Base-by-base conservation (phyloP, 2,329 filamentous ascomycete species). In the Diaporthe helianthi region DNA sequence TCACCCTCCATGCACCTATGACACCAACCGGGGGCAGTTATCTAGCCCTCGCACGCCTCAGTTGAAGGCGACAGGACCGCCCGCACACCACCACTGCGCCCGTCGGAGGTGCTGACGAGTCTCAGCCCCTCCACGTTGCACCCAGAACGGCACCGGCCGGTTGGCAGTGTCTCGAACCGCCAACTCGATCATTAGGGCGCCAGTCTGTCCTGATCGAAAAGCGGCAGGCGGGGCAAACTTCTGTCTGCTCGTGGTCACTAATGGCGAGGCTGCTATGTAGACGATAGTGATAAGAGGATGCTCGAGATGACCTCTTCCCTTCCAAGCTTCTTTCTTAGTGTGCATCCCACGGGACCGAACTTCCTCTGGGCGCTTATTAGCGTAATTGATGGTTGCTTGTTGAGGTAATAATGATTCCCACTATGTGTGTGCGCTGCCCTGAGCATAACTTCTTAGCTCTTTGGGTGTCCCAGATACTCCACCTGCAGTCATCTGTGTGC, bases 121-220 rank as follows among this genome's bases (percentile, higher is more conserved):
- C 29, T 36, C 13, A 9, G 44, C 29, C 44, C 29, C 44, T 31
- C 44, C 58, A 36, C 44, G 58, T 44, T 36, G 44, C 29, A 24
- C 29, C 41, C 58, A 63, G 58, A 36, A 49, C 58, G 58, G 58
- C 58, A 63, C 58, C 58, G 58, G 58, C 58, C 58, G 44, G 44
- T 36, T 24, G 58, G 58, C 49, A 44, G 58, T 29, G 29, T 63
- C 58, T 63, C 58, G 58, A 49, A 36, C 41, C 13, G 33, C 58
- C 58, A 49, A 36, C 44, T 26, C 36, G 17, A 29, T 15, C 38
- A 47, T 19, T 41, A 61, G 41, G 41, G 58, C 58, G 26, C 58
- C 58, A 61, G 58, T n/a, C 41, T 61, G 58, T 49, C 41, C 58
- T 63, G 29, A 63, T 49, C 17, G n/a, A 63, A 44, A 49, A 26